Percentiles rank a stretch among this genome's conserved stretches.
Evolutionary conservation across 169 alveolate genomes (phyloP).

Genomic region (Blepharisma undulans): DNA sequence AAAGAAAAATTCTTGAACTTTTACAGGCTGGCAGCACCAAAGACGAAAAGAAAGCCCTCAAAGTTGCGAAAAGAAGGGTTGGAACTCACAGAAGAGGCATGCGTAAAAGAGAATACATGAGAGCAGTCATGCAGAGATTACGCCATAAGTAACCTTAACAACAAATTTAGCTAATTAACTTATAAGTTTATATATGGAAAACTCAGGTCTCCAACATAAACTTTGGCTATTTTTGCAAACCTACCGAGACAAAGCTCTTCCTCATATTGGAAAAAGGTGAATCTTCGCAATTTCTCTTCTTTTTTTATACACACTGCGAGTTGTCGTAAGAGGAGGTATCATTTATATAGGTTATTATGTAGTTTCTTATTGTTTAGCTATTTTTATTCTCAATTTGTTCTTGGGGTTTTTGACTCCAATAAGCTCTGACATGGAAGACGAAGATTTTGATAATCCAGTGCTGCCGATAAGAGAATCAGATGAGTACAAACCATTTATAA

Average conservation of each 20-base stretch:
- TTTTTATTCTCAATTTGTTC: slow-evolving; percentile 79
- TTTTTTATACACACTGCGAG: background rate
- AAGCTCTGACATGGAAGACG: slow-evolving; percentile 85
- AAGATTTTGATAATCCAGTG: slow-evolving; percentile 56
- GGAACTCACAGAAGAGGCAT: slow-evolving; percentile 99
- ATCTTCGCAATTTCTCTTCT: background rate
- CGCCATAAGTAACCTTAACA: slow-evolving; percentile 51
- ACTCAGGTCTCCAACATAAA: background rate
- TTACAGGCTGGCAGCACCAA: slow-evolving; percentile 97
- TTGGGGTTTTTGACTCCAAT: slow-evolving; percentile 85
- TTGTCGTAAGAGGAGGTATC: slow-evolving; percentile 27
- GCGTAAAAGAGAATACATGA: slow-evolving; percentile 94
- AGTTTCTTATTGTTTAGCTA: slow-evolving; percentile 84
- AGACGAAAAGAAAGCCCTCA: slow-evolving; percentile 97
- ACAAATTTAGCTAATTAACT: background rate
- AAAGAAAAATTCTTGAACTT: slow-evolving; percentile 97
- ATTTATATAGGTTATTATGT: slow-evolving; percentile 58
- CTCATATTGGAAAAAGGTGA: slow-evolving; percentile 17
- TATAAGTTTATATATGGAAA: background rate
- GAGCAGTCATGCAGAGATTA: slow-evolving; percentile 88
- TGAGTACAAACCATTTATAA: slow-evolving; percentile 89
- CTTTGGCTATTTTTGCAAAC: background rate
- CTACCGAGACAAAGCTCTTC: slow-evolving; percentile 15
- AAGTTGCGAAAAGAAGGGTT: slow-evolving; percentile 97
- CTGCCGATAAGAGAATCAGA: slow-evolving; percentile 76